Conservation (phyloP, 345 rosid genomes). For the Angophora floribunda region DNA sequence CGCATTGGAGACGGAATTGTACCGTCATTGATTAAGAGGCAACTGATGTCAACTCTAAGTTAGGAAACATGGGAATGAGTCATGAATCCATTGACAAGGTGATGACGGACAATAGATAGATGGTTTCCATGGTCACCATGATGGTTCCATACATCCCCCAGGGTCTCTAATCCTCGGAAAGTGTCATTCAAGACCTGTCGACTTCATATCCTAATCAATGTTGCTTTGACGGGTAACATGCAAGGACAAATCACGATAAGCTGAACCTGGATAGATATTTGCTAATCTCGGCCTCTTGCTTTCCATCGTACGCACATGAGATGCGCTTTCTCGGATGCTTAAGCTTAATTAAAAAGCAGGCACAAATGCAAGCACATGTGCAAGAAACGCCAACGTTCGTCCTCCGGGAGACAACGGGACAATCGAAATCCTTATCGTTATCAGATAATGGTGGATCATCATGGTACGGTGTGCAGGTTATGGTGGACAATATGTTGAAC, state of each 20-base stretch:
- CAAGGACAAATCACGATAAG: neutral
- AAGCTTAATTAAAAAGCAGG: neutral
- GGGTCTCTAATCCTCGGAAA: neutral
- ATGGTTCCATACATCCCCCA: neutral
- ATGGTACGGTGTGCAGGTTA: neutral
- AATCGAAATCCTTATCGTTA: neutral
- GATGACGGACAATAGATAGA: neutral
- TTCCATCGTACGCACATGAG: neutral
- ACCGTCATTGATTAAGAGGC: neutral
- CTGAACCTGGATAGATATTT: neutral
- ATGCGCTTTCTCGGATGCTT: neutral
- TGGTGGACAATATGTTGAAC: neutral
- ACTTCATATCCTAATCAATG: neutral
- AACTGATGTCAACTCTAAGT: neutral
- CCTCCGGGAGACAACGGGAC: neutral
- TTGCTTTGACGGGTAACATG: neutral
- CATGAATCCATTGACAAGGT: neutral
- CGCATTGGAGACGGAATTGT: neutral
- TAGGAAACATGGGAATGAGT: neutral
- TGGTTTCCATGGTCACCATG: neutral
- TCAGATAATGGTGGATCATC: neutral
- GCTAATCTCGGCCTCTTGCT: neutral
- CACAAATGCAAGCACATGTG: neutral
- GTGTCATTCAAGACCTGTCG: neutral
- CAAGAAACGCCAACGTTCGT: neutral